A percentile compares a stretch with the other conserved stretches of the same genome.
Evolutionary conservation across 192 early-diverging fungal species (phyloP).

Genomic region (Chytriomyces hyalinus): DNA sequence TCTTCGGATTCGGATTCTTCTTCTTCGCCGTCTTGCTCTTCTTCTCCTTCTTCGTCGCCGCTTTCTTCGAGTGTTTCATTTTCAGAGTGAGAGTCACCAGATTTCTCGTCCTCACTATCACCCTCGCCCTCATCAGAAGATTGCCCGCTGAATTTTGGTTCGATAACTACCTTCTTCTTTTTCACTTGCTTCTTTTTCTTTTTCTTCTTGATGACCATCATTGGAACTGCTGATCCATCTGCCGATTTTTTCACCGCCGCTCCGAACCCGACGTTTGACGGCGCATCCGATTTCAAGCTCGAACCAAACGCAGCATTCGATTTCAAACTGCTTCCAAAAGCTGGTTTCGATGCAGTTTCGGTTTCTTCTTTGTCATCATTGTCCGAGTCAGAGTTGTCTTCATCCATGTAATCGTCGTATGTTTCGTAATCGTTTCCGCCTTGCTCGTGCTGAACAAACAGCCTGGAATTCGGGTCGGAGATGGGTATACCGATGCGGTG

Average conservation of each 20-base stretch:
- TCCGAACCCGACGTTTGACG: constrained; percentile 37
- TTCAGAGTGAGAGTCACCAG: constrained; percentile 13
- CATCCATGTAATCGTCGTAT: constrained; percentile 27
- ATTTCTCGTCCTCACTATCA: neutral
- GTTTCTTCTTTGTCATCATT: constrained; percentile 3
- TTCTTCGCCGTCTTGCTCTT: constrained; percentile 18
- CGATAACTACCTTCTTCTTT: constrained; percentile 18
- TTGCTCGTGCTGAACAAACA: constrained; percentile 46
- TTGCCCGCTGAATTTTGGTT: constrained; percentile 30
- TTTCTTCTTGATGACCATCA: constrained; percentile 43
- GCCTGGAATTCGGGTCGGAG: constrained; percentile 37
- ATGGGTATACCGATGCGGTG: constrained; percentile 48
- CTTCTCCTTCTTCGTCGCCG: neutral
- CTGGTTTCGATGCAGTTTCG: neutral
- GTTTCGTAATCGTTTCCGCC: constrained; percentile 23
- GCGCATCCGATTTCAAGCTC: constrained; percentile 10
- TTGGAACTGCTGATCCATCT: constrained; percentile 19
- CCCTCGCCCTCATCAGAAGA: constrained; percentile 13
- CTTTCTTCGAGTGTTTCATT: neutral
- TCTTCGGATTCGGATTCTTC: constrained; percentile 7
- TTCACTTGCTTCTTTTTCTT: constrained; percentile 46
- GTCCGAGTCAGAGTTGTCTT: neutral
- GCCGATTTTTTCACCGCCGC: constrained; percentile 34
- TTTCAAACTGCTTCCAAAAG: constrained; percentile 36
- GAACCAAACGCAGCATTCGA: constrained; percentile 13